These are phyloP conservation scores for Colletotrichum sansevieriae DNA, from an alignment of 2,329 filamentous ascomycete species.

Conservation along the genomic window DNA sequence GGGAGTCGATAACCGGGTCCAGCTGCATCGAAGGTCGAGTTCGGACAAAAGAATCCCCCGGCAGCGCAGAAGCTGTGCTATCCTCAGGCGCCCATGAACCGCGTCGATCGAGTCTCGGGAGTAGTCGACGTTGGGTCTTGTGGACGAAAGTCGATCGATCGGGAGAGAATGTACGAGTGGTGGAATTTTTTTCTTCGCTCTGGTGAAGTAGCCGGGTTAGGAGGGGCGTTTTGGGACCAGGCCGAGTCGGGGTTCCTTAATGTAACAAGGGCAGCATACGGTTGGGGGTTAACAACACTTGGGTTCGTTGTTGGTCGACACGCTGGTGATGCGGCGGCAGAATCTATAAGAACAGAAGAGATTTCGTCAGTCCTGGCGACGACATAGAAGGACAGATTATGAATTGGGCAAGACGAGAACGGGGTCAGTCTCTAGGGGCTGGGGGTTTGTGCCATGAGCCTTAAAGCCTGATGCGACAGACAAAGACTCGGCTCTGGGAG, in stretches of 20 bases:
- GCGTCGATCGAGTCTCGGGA: slow-evolving; percentile 14
- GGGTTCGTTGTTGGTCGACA: slow-evolving; percentile 20
- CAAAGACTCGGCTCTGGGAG: slow-evolving; percentile 33
- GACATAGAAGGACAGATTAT: slow-evolving; percentile 6
- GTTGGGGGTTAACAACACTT: slow-evolving; percentile 11
- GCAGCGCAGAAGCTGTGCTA: slow-evolving; percentile 32
- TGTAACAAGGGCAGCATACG: slow-evolving; percentile 23
- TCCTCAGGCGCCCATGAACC: slow-evolving; percentile 38
- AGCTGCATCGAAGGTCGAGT: slow-evolving; percentile 40
- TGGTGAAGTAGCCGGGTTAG: slow-evolving; percentile 29
- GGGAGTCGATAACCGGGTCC: slow-evolving; percentile 46
- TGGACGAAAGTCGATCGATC: not conserved
- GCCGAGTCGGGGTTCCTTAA: slow-evolving; percentile 18
- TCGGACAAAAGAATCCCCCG: slow-evolving; percentile 31
- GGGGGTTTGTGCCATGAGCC: slow-evolving; percentile 13
- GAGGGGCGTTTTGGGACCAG: slow-evolving; percentile 17
- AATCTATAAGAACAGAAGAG: slow-evolving; percentile 33
- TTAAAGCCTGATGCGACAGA: slow-evolving; percentile 33
- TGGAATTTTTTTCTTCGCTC: slow-evolving; percentile 23
- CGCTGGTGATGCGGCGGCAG: slow-evolving; percentile 31
- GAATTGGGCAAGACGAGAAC: slow-evolving; percentile 17
- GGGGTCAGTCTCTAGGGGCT: slow-evolving; percentile 17
- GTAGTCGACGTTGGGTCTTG: slow-evolving; percentile 21
- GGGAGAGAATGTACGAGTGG: not conserved
- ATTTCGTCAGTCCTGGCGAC: slow-evolving; percentile 28